Conservation (phyloP, 1,139 yeast genomes). For the Pneumocystis sp. region DNA sequence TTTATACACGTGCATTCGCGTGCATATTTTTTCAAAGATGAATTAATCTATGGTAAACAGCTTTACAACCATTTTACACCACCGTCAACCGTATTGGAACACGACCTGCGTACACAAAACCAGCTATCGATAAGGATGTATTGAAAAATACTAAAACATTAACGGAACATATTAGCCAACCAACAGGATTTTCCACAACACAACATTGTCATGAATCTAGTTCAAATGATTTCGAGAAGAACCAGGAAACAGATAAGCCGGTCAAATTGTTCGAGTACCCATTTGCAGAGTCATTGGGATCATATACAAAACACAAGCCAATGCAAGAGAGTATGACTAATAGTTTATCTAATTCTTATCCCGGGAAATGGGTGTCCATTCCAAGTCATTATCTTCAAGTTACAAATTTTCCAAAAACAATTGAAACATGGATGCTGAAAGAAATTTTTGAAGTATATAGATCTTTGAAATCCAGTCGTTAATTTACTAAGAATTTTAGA, state of each 20-base stretch:
- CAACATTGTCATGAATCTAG: background rate
- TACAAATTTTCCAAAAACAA: constrained; percentile 12
- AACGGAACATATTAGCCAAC: background rate
- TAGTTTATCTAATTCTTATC: background rate
- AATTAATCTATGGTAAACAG: background rate
- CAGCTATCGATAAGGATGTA: background rate
- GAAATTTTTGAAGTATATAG: constrained; percentile 11
- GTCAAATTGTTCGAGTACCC: background rate
- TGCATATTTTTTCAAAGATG: no score
- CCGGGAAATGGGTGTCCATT: background rate
- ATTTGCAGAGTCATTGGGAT: background rate
- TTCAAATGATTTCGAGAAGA: background rate
- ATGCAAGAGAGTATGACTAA: background rate
- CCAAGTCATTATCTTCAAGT: constrained; percentile 14
- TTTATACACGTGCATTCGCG: background rate
- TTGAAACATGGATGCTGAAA: constrained; percentile 8
- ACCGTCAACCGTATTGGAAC: background rate
- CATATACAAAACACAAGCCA: background rate
- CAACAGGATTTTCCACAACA: background rate
- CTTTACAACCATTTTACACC: background rate
- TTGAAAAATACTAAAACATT: background rate
- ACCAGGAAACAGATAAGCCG: background rate
- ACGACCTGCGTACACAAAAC: background rate
- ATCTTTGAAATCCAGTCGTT: background rate
- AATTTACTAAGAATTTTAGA: constrained; percentile 3